Percentiles rank a stretch among this genome's conserved stretches.
Evolutionary conservation across 23 red algal genomes (phyloP).

Genomic region (Gracilariopsis chorda): DNA sequence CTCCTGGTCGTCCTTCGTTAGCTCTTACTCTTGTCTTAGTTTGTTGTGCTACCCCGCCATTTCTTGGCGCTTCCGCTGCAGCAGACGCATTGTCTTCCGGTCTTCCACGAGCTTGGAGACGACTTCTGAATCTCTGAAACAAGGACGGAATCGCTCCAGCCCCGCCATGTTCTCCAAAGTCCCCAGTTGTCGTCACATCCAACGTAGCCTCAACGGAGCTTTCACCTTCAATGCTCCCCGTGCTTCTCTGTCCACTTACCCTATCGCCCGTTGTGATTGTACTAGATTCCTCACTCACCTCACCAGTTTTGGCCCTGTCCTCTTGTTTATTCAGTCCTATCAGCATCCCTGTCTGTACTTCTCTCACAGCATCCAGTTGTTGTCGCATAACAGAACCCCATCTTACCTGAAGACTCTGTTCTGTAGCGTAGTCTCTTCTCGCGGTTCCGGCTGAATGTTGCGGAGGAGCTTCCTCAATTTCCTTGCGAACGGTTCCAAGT

Average conservation of each 20-base stretch:
- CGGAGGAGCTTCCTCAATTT: conserved; percentile 23
- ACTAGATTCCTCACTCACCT: background rate
- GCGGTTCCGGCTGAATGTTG: conserved; percentile 5
- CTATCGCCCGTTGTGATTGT: background rate
- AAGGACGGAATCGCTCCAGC: background rate
- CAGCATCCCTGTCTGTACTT: conserved; percentile 65
- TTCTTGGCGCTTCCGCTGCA: background rate
- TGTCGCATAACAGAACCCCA: conserved; percentile 45
- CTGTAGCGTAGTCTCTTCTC: conserved; percentile 19
- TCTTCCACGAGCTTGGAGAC: background rate
- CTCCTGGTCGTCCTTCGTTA: background rate
- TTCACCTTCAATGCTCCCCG: conserved; percentile 1
- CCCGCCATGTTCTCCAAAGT: background rate
- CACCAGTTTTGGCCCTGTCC: background rate
- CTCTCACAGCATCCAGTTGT: conserved; percentile 60
- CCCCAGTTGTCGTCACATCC: conserved; percentile 23
- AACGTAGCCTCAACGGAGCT: conserved; percentile 47
- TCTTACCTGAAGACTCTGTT: conserved; percentile 32
- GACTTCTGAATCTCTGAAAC: conserved; percentile 18
- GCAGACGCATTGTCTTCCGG: background rate
- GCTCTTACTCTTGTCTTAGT: background rate
- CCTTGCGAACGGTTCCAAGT: background rate
- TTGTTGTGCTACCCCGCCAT: background rate
- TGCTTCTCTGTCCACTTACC: background rate
- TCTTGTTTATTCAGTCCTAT: conserved; percentile 37